These are phyloP conservation scores for Trichosporon ovoides DNA, from an alignment of 1,284 basidiomycete species.

Conservation along the genomic window DNA sequence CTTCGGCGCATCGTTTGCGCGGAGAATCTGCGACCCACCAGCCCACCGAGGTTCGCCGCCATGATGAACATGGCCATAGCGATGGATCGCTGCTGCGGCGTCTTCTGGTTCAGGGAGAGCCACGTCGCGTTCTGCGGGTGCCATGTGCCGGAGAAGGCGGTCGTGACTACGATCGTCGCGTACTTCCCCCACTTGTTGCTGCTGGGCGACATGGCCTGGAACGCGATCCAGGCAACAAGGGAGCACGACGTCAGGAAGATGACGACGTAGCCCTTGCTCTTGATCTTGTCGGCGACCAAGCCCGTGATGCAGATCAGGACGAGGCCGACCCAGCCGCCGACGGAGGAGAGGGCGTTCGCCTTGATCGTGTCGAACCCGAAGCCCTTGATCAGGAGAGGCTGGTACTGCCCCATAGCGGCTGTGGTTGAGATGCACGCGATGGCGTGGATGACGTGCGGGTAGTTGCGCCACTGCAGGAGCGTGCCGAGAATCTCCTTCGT, in stretches of 20 bases:
- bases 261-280: constrained; percentile 19
- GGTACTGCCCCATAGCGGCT: constrained; percentile 21
- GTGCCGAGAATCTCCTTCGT: constrained; percentile 24
- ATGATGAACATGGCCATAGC: constrained; percentile 42
- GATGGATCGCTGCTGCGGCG: constrained; percentile 34
- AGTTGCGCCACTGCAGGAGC: constrained; percentile 29
- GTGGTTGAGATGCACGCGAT: constrained; percentile 26
- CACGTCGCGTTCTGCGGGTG: constrained; percentile 35
- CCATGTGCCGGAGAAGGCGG: constrained; percentile 16
- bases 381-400: constrained; percentile 26
- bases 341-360: constrained; percentile 32
- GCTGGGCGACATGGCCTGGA: constrained; percentile 21
- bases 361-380: constrained; percentile 47
- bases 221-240: constrained; percentile 27
- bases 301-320: constrained; percentile 18
- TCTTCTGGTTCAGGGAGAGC: constrained; percentile 32
- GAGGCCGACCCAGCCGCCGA: constrained; percentile 25
- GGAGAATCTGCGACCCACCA: constrained; percentile 36
- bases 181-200: constrained; percentile 28
- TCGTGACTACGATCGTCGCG: constrained; percentile 21
- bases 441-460: constrained; percentile 36
- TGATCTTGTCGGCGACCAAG: constrained; percentile 18
- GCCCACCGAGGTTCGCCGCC: constrained; percentile 34
- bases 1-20: constrained; percentile 33
- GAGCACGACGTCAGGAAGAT: constrained; percentile 14